Base-by-base conservation (phyloP, 805 yeast species). In the Torulaspora gathmanii region DNA sequence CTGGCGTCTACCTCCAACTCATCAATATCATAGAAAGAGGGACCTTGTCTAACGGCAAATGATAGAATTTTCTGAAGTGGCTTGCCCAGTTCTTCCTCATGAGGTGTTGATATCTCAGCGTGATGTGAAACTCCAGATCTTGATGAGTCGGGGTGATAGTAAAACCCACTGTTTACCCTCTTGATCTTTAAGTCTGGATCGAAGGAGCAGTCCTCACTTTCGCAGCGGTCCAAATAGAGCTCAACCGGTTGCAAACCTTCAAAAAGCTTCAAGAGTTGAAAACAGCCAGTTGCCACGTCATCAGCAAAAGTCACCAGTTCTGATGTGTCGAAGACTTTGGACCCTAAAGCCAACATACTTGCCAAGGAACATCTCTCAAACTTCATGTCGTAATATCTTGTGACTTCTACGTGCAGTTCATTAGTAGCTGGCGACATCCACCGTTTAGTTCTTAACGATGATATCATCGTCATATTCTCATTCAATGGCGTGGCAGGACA, bases 331-430 rank as follows among this genome's bases (percentile, higher is more conserved):
- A 77, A 66, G 1, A 75, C 44, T 37, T 63, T 70, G 5, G 77
- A 65, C 1, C 77, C 78, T 20, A 78, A 54, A 0, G 76, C 76
- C 54, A 73, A 65, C 71, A 75, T 75, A 2, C 81, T 78, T 12
- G 81, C 82, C 3, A 76, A 63, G 45, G 73, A 75, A 53, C 84
- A 79, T 5, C 74, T 58, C 37, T 75, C 61, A 49, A 75, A 79
- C 23, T 72, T 64, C 69, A 72, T 70, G 46, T 72, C 74, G 36
- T 65, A 50, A 16, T 64, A 58, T 40, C 65, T 63, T 27, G 56
- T 45, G 33, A 61, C 38, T 27, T 56, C 51, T 9, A 61, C 55
- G 16, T 51, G 41, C 5, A 56, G 37, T 37, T 56, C 61, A 37
- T 62, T 57, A 13, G 52, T 52, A 1, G 60, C 50, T 11, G 61